Conservation (phyloP, 805 yeast species). For the Yarrowia keelungensis region DNA sequence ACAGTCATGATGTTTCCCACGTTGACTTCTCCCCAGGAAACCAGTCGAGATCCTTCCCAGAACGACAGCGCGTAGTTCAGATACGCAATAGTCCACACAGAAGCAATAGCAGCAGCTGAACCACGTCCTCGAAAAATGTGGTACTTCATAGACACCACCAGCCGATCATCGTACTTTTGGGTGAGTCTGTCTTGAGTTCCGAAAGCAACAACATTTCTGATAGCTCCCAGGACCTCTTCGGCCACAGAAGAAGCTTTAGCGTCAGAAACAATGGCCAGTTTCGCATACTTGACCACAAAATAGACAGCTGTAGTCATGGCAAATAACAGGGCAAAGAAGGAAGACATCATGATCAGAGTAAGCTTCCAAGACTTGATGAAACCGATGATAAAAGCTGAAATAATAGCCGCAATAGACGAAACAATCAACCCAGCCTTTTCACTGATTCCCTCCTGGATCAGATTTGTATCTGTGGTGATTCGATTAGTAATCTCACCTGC, state of each 20-base stretch:
- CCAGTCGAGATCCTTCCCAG: constrained; percentile 55
- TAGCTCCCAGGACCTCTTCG: constrained; percentile 53
- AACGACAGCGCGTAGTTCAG: constrained; percentile 53
- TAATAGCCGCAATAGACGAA: constrained; percentile 52
- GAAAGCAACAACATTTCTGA: constrained; percentile 54
- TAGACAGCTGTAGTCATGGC: constrained; percentile 48
- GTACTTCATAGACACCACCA: constrained; percentile 45
- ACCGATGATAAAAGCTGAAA: constrained; percentile 51
- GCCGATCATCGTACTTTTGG: constrained; percentile 47
- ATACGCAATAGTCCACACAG: constrained; percentile 51
- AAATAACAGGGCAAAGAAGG: constrained; percentile 47
- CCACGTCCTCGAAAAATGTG: constrained; percentile 47
- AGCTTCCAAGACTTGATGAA: constrained; percentile 52
- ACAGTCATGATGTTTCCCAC: constrained; percentile 52
- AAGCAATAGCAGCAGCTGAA: constrained; percentile 50
- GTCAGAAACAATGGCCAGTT: constrained; percentile 44
- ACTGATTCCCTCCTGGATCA: constrained; percentile 54
- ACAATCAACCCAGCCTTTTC: constrained; percentile 53
- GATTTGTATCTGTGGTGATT: constrained; percentile 53
- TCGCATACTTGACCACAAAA: constrained; percentile 47
- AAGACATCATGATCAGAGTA: constrained; percentile 50
- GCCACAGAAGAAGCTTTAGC: constrained; percentile 52
- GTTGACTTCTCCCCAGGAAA: constrained; percentile 47
- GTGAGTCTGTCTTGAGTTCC: constrained; percentile 52
- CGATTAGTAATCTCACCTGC: constrained; percentile 55